Base-by-base conservation (phyloP, 768 basidiomycete species). In the Tricholoma matsutake region DNA sequence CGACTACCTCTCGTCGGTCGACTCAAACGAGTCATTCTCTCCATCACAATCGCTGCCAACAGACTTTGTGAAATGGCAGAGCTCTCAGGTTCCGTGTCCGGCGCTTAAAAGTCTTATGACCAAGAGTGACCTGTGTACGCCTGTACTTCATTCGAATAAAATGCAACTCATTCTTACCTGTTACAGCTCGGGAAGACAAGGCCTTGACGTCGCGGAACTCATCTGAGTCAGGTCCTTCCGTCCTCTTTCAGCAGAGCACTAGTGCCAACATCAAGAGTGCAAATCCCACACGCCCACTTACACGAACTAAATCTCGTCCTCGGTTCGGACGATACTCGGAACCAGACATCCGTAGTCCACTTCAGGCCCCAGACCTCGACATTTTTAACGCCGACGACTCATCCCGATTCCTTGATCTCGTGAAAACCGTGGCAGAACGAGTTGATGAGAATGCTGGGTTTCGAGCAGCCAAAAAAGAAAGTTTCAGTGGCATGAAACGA, bases 351-450 rank as follows among this genome's bases (percentile, higher is more conserved):
- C 51, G 32, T 28, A 55, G 18, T 29, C 60, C 39, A 45, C 28
- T 54, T 1, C 51, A 14, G 11, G 14, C 34, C 37, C 61, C 35
- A 11, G 55, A 56, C 32, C 20, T 55, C 29, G 58, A 47, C 22
- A 43, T 59, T 18, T 34, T 57, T 53, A 32, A 56, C n/a, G 35
- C 37, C 18, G n/a, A 55, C 9, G 56, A 68, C 47, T 73, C 72
- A 35, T 54, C 64, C 6, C 58, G 67, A 29, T 71, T 78, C 25
- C 55, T 78, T 37, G 67, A 71, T 41, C 68, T 75, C 28, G 62
- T 77, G 32, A 75, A 75, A 60, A 74, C 70, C 32, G 73, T 75
- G 10, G 75, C 74, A n/a, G 73, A 72, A 32, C 66, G 69, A 20
- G 70, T 75, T 41, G 71, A 77, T 59, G 70, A 72, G 32, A 71